Base-by-base conservation (phyloP, 2,329 filamentous ascomycete genomes). In the Phyllosticta citrichinensis region DNA sequence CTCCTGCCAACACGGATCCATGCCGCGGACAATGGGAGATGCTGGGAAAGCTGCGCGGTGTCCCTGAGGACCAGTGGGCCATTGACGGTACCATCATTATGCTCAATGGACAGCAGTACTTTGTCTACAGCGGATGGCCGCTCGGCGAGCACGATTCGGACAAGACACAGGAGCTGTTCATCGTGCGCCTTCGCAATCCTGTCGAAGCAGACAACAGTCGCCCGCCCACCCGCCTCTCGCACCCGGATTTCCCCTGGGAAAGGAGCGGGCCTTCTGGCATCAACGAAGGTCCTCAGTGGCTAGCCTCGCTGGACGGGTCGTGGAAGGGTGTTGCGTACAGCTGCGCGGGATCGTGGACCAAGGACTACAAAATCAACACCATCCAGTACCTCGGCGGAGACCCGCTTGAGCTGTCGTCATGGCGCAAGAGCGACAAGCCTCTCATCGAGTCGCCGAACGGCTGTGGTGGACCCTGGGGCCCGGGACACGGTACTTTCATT, bases 91-190 rank as follows among this genome's bases (percentile, higher is more conserved):
- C 77, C 0, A 73, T 79, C 12, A 71, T 78, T 56, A 67, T 71
- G 10, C 67, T 79, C 2, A 64, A 73, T 30, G 68, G 68, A 6
- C 63, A 64, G 25, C 66, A 76, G 60, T 76, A 74, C 64, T 77
- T 78, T 60, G 71, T 75, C 14, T 79, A 79, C 64, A 78, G 75
- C 0, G 77, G 77, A 57, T 79, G 77, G 77, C 76, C 77, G 2
- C 65, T 73, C 2, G 69, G 70, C 19, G 70, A 70, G 3, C 62
- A 64, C 2, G 65, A 71, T 47, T 65, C 62, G 5, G 76, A 79
- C 61, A 66, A 68, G 12, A 69, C 70, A 1, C 77, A 79, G 60
- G 73, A 78, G 64, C 67, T 79, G 19, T 79, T 72, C 68, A 77
- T 79, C 60, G 67, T 75, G 17, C 68, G 71, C 14, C 69, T 79